These are phyloP conservation scores for Pythium monospermum DNA, from an alignment of 352 stramenopile species.

Conservation along the genomic window DNA sequence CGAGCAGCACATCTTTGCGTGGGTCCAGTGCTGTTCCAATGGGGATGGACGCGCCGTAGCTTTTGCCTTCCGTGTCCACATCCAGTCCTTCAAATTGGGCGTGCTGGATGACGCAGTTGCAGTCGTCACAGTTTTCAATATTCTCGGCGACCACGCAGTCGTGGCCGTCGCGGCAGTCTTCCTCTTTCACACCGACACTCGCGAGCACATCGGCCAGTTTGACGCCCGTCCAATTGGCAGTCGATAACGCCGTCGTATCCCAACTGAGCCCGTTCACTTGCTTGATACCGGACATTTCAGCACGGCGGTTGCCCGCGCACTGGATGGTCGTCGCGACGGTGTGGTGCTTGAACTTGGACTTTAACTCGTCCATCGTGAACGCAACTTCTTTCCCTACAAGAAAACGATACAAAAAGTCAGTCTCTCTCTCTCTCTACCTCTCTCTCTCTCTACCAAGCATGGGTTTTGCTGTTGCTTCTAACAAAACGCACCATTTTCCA, in stretches of 20 bases:
- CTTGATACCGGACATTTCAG: slow-evolving; percentile 91
- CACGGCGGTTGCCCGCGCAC: slow-evolving; percentile 95
- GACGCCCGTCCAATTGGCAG: slow-evolving; percentile 94
- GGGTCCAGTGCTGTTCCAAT: slow-evolving; percentile 92
- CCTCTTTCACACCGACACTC: slow-evolving; percentile 78
- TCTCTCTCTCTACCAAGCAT: no score
- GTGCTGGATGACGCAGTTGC: slow-evolving; percentile 72
- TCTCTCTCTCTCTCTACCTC: no score
- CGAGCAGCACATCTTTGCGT: slow-evolving; percentile 95
- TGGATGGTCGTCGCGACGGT: slow-evolving; percentile 94
- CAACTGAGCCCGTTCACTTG: slow-evolving; percentile 80
- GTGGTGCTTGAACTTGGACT: slow-evolving; percentile 90
- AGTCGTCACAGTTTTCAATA: slow-evolving; percentile 49
- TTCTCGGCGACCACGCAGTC: slow-evolving; percentile 54
- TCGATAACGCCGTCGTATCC: slow-evolving; percentile 91
- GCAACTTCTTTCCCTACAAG: slow-evolving; percentile 24
- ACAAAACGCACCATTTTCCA: slow-evolving; percentile 29
- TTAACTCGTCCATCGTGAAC: slow-evolving; percentile 86
- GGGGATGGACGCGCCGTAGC: slow-evolving; percentile 88
- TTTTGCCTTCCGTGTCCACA: slow-evolving; percentile 74
- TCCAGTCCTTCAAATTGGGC: slow-evolving; percentile 84
- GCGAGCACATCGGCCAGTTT: slow-evolving; percentile 91
- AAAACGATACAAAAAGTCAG: not conserved
- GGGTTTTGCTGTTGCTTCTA: no score
- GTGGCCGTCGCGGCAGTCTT: slow-evolving; percentile 44